Conservation (phyloP, 129 eudicot genomes). For the carrot (Daucus carota) region DH1_v3.0 NC_030385.2:8783501-8784000, state of each 20-base stretch:
- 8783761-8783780: not conserved
- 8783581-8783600: not conserved
- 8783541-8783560: slow-evolving; percentile 1
- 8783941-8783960: not conserved
- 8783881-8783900: not conserved
- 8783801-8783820: not conserved
- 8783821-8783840: not conserved
- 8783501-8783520: slow-evolving; percentile 72
- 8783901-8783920: not conserved
- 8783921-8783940: not conserved
- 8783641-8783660: not conserved
- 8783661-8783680: not conserved
- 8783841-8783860: not conserved
- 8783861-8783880: not conserved
- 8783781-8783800: not conserved
- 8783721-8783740: not conserved
- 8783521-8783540: slow-evolving; percentile 31
- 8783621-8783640: not conserved
- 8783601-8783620: not conserved
- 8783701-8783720: not conserved
- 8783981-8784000: not conserved
- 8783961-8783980: not conserved
- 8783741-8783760: not conserved
- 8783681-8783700: not conserved
- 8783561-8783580: not conserved